A percentile compares a stretch with the other conserved stretches of the same genome.
phyloP scores from a whole-genome alignment of 257 asterid genomes.

The Scutellaria galericulata region DNA sequence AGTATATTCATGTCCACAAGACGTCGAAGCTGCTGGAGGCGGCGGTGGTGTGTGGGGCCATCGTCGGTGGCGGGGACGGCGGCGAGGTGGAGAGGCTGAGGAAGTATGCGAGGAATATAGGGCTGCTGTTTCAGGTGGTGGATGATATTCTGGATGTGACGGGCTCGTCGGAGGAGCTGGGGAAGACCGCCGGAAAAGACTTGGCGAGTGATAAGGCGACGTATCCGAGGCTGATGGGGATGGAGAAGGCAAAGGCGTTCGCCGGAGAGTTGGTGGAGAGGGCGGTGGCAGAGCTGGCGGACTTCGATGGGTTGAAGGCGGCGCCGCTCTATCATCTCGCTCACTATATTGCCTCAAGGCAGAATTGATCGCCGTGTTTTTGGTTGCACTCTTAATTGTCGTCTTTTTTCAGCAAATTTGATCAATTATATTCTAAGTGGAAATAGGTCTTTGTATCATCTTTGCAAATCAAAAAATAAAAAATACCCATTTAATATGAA shows the following conservation, averaged over 20 bases:
- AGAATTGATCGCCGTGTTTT: conserved; percentile 37
- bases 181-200: conserved; percentile 79
- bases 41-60: conserved; percentile 73
- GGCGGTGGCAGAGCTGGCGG: conserved; percentile 62
- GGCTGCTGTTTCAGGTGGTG: conserved; percentile 80
- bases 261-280: conserved; percentile 50
- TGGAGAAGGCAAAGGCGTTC: conserved; percentile 54
- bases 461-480: too few relatives aligned
- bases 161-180: conserved; percentile 54
- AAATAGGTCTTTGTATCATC: too few relatives aligned
- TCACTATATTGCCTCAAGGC: conserved; percentile 61
- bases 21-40: conserved; percentile 78
- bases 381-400: too few relatives aligned
- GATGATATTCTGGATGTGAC: conserved; percentile 76
- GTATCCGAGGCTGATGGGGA: conserved; percentile 72
- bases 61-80: conserved; percentile 64
- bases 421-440: too few relatives aligned
- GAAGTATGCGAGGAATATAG: conserved; percentile 57
- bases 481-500: too few relatives aligned
- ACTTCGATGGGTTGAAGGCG: conserved; percentile 57
- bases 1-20: conserved; percentile 70
- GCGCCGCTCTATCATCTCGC: conserved; percentile 69
- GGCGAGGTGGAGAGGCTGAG: conserved; percentile 61
- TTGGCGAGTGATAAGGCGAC: conserved; percentile 60
- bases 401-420: too few relatives aligned